Evolutionary conservation across 2,329 filamentous ascomycete genomes (phyloP).

Genomic region (Triangularia verruculosa): DNA sequence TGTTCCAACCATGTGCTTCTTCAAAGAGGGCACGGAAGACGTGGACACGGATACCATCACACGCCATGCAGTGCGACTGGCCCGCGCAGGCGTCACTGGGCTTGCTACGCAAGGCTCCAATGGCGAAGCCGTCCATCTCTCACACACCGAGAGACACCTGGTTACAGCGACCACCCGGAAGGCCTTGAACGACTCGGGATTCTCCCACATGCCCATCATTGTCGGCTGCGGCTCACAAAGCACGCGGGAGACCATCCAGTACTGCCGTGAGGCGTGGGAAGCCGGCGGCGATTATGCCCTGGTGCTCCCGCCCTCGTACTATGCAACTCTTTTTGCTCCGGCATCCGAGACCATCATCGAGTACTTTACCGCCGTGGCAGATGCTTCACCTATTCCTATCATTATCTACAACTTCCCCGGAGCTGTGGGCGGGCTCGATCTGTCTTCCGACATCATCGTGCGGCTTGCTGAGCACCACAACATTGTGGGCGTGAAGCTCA

Average conservation of each 20-base stretch:
- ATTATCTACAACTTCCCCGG: constrained; percentile 70
- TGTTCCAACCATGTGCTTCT: constrained; percentile 73
- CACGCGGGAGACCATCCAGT: constrained; percentile 67
- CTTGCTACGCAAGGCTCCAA: constrained; percentile 78
- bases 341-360: constrained; percentile 58
- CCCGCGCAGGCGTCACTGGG: constrained; percentile 68
- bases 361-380: constrained; percentile 65
- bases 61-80: constrained; percentile 65
- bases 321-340: constrained; percentile 62
- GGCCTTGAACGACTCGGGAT: constrained; percentile 66
- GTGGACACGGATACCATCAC: constrained; percentile 62
- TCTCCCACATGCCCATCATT: constrained; percentile 64
- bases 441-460: constrained; percentile 61
- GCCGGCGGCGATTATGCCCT: constrained; percentile 73
- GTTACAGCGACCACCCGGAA: constrained; percentile 68
- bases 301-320: constrained; percentile 74
- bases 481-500: constrained; percentile 67
- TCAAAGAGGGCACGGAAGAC: constrained; percentile 62
- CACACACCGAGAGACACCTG: constrained; percentile 64
- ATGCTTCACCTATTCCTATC: constrained; percentile 60
- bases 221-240: constrained; percentile 74
- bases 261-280: constrained; percentile 65
- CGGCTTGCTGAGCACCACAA: constrained; percentile 59
- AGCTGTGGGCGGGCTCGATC: constrained; percentile 60
- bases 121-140: constrained; percentile 77